Percentiles rank a stretch among this genome's conserved stretches.
phyloP scores from a whole-genome alignment of 345 rosid genomes.

The Eucalyptus pauciflora region DNA sequence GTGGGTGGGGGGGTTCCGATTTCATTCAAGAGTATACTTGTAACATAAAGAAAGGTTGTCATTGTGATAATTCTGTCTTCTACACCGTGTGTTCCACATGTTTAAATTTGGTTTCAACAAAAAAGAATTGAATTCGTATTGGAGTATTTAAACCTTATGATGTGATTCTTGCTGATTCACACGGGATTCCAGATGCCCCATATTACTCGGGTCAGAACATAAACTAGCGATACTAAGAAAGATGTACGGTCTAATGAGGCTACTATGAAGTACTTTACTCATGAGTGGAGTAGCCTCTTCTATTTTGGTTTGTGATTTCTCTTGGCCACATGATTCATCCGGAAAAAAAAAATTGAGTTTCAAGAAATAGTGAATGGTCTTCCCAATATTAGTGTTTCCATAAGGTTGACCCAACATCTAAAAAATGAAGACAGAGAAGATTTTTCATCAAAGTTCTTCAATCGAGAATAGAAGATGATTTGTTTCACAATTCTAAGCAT shows the following conservation, averaged over 20 bases:
- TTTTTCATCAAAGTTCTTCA: no score
- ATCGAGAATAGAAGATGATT: neutral
- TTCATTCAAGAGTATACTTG: neutral
- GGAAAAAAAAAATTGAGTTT: rapidly evolving
- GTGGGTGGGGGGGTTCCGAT: neutral
- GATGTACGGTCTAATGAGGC: neutral
- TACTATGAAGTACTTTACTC: no score
- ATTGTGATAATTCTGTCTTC: neutral
- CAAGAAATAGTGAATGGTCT: no score
- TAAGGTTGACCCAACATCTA: neutral
- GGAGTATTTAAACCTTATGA: neutral
- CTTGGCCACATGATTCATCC: neutral
- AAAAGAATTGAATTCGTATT: no score
- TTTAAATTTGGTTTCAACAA: neutral
- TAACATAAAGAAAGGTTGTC: neutral
- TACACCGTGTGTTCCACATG: neutral
- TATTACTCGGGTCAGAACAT: rapidly evolving
- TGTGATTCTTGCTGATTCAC: no score
- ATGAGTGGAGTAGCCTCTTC: neutral
- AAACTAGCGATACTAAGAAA: conserved; percentile 20
- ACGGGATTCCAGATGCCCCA: rapidly evolving
- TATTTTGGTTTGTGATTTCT: neutral
- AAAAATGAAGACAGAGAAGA: no score
- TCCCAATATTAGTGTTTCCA: no score
- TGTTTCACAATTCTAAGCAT: neutral